Evolutionary conservation across 2,329 filamentous ascomycete species (phyloP).

Genomic region (Cladosporium sp.): DNA sequence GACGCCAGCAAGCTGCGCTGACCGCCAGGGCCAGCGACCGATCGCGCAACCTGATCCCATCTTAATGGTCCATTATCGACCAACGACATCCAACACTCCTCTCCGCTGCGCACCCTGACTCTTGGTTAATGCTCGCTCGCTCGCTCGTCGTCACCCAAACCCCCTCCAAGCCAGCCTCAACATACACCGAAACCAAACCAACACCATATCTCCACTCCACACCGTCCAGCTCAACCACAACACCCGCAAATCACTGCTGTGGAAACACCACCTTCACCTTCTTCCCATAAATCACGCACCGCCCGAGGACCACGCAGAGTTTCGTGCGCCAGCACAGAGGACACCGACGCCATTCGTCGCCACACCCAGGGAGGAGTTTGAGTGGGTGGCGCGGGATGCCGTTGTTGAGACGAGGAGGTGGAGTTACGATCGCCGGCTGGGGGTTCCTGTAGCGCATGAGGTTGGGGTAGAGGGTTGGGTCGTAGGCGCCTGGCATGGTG

Average conservation of each 20-base stretch:
- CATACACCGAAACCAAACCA: no score
- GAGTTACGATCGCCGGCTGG: background rate
- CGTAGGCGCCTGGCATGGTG: background rate
- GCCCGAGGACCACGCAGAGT: background rate
- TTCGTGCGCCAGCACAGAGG: background rate
- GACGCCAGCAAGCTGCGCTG: background rate
- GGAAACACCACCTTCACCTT: slow-evolving; percentile 1
- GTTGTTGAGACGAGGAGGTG: background rate
- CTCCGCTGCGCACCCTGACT: background rate
- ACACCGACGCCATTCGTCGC: background rate
- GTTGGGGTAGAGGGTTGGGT: slow-evolving; percentile 1
- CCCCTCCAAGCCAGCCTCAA: background rate
- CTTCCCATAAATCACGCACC: background rate
- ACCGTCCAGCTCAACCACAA: background rate
- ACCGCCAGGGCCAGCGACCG: background rate
- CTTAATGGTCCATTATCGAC: background rate
- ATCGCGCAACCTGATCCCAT: background rate
- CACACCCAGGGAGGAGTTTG: background rate
- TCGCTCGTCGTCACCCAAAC: background rate
- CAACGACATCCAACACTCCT: background rate
- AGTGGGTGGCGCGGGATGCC: background rate
- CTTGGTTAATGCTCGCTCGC: background rate
- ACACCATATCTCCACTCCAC: no score
- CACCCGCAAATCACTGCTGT: background rate
- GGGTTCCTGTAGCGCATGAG: background rate